Evolutionary conservation across 352 stramenopile genomes (phyloP).

Genomic region (Phytophthora meadii): DNA sequence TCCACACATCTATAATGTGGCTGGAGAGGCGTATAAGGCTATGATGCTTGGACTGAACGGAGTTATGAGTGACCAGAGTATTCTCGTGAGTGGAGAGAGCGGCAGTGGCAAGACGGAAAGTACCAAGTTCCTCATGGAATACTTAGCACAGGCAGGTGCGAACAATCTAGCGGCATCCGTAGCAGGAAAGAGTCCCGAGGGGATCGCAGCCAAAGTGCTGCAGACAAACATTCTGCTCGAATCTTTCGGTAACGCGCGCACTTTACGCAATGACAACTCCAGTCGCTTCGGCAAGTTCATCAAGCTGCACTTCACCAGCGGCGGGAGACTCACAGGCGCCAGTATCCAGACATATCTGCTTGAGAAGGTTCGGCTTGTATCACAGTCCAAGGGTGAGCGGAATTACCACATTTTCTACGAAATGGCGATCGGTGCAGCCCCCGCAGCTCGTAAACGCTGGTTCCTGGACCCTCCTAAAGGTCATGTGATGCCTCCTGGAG

Average conservation of each 20-base stretch:
- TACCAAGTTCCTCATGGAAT: constrained; percentile 92
- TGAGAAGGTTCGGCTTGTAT: constrained; percentile 93
- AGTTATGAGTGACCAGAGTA: constrained; percentile 74
- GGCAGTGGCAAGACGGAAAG: constrained; percentile 91
- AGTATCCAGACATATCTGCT: constrained; percentile 95
- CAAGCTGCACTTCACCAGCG: constrained; percentile 87
- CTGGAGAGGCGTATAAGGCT: constrained; percentile 79
- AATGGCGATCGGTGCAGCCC: constrained; percentile 70
- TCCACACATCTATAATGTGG: constrained; percentile 89
- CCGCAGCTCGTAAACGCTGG: constrained; percentile 63
- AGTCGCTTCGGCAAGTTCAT: constrained; percentile 94
- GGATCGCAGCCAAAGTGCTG: constrained; percentile 89
- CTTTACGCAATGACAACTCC: constrained; percentile 91
- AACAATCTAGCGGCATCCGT: constrained; percentile 69
- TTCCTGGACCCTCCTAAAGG: constrained; percentile 60
- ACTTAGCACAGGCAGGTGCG: constrained; percentile 79
- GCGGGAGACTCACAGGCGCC: constrained; percentile 77
- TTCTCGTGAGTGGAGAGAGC: constrained; percentile 88
- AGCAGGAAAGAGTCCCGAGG: constrained; percentile 44
- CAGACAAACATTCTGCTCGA: constrained; percentile 92
- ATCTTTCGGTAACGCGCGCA: constrained; percentile 90
- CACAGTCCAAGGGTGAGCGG: constrained; percentile 79
- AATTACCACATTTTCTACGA: constrained; percentile 92
- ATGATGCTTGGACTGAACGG: constrained; percentile 76
- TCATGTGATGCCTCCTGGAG: constrained; percentile 44